These are phyloP conservation scores for Pulveroboletus sp. DNA, from an alignment of 768 basidiomycete genomes.

Conservation along the genomic window DNA sequence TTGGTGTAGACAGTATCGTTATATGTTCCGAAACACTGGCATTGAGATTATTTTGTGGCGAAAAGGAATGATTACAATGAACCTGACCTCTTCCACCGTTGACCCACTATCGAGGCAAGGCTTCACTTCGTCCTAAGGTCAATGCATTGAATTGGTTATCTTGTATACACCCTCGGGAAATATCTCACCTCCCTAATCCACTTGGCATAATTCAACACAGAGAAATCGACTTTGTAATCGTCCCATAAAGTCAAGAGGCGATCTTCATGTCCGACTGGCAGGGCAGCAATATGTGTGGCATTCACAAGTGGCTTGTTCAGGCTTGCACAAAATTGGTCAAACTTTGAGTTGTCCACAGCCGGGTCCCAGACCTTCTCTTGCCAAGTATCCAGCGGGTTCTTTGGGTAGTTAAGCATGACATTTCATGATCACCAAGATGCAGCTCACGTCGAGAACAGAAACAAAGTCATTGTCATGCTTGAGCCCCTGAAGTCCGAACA, in stretches of 20 bases:
- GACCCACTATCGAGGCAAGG: constrained; percentile 47
- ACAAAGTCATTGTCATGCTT: constrained; percentile 78
- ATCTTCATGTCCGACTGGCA: constrained; percentile 48
- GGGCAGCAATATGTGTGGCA: constrained; percentile 28
- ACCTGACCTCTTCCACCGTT: constrained; percentile 50
- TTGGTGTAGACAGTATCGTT: constrained; percentile 64
- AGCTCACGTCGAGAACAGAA: constrained; percentile 57
- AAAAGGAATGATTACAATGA: neutral
- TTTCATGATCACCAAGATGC: constrained; percentile 16
- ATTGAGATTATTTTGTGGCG: neutral
- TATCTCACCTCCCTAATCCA: constrained; percentile 67
- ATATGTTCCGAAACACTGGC: constrained; percentile 84
- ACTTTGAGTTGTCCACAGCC: constrained; percentile 53
- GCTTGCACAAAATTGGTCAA: constrained; percentile 66
- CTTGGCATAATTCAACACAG: constrained; percentile 68
- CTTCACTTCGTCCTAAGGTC: constrained; percentile 49
- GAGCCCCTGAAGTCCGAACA: constrained; percentile 74
- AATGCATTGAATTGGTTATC: neutral
- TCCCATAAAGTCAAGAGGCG: constrained; percentile 47
- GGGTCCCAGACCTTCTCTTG: constrained; percentile 91
- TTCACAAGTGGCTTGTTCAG: constrained; percentile 46
- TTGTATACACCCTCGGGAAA: neutral
- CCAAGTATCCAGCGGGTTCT: constrained; percentile 70
- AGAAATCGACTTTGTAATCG: constrained; percentile 51
- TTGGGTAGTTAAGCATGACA: constrained; percentile 1